A percentile compares a stretch with the other conserved stretches of the same genome.
Evolutionary conservation across 257 asterid genomes (phyloP).

Genomic region (Gynochthodes officinalis): DNA sequence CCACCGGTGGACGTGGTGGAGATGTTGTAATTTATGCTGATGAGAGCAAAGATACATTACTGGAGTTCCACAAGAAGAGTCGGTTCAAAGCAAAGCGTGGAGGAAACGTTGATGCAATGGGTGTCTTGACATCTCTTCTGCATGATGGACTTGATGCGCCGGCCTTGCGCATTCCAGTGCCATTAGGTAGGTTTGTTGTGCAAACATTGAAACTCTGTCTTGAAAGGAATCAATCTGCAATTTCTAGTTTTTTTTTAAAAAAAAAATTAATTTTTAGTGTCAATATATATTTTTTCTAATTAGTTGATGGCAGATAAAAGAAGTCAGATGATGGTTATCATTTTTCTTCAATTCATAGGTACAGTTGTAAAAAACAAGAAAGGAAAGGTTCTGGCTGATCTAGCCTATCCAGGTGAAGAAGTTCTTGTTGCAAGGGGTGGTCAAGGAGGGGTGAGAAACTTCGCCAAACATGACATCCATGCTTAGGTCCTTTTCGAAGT

Average conservation of each 20-base stretch:
- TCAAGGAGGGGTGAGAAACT: constrained; percentile 88
- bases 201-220: too few species aligned
- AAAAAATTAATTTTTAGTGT: too few species aligned
- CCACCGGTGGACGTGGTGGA: constrained; percentile 90
- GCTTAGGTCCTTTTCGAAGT: neutral
- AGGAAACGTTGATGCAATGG: constrained; percentile 94
- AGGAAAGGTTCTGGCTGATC: constrained; percentile 89
- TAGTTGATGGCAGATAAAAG: neutral
- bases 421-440: constrained; percentile 96
- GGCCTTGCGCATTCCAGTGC: constrained; percentile 74
- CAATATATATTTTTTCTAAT: too few species aligned
- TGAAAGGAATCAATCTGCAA: neutral
- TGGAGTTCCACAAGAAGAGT: constrained; percentile 70
- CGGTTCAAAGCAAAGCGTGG: constrained; percentile 83
- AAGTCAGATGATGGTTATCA: neutral
- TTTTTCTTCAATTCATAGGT: constrained; percentile 41
- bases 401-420: constrained; percentile 82
- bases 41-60: constrained; percentile 68
- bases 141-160: constrained; percentile 74
- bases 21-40: constrained; percentile 81
- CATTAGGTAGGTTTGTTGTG: constrained; percentile 53
- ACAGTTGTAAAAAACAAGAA: constrained; percentile 87
- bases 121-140: constrained; percentile 67
- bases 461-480: constrained; percentile 3
- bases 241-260: neutral